phyloP scores from a whole-genome alignment of 1,139 yeast species.

The Blastobotrys buckinghamii region DNA sequence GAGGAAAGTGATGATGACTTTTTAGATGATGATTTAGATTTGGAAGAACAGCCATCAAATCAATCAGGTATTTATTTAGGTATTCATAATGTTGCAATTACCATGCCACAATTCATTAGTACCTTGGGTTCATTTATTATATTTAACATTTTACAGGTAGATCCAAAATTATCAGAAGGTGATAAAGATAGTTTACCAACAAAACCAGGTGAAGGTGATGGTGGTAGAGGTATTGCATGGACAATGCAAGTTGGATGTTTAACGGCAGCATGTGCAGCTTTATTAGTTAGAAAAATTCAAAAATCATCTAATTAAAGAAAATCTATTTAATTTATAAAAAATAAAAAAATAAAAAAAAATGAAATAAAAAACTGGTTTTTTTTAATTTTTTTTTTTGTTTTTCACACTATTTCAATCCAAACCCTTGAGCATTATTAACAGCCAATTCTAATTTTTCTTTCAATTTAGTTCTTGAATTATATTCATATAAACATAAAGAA shows the following conservation, averaged over 20 bases:
- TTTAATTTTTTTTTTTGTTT: no score
- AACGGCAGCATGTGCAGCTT: constrained; percentile 33
- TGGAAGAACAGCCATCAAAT: constrained; percentile 9
- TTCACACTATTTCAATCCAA: constrained; percentile 66
- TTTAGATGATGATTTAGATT: not conserved
- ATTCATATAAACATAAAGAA: constrained; percentile 72
- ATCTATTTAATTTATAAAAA: not conserved
- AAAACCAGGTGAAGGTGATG: constrained; percentile 27
- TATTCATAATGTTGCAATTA: constrained; percentile 37
- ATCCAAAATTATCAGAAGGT: constrained; percentile 10
- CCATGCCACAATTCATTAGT: constrained; percentile 37
- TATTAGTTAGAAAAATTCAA: constrained; percentile 24
- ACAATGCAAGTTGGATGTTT: constrained; percentile 35
- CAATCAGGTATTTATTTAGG: constrained; percentile 36
- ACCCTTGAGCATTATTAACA: constrained; percentile 75
- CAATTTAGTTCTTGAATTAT: constrained; percentile 48
- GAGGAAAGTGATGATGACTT: not conserved
- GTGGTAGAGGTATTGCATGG: constrained; percentile 34
- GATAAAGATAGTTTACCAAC: constrained; percentile 12
- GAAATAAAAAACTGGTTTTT: not conserved
- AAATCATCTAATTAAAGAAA: not conserved
- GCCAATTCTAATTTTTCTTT: constrained; percentile 56
- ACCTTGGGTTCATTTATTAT: constrained; percentile 36
- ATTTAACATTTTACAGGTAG: constrained; percentile 27
- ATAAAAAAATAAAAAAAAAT: no score